A percentile compares a stretch with the other conserved stretches of the same genome.
Evolutionary conservation across 768 basidiomycete genomes (phyloP).

Genomic region (Jaapia argillacea): DNA sequence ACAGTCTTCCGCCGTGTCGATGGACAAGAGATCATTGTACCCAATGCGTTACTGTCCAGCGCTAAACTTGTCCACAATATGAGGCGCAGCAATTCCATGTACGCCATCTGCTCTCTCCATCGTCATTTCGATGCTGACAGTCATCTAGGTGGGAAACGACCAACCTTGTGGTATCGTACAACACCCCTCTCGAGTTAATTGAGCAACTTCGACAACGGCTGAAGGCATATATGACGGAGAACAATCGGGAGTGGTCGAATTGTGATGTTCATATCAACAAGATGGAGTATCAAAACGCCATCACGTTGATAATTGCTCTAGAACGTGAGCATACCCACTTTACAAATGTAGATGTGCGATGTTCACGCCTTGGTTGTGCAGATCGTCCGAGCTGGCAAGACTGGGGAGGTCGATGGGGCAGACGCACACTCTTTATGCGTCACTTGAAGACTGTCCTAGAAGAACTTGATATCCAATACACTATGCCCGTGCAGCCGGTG

Average conservation of each 20-base stretch:
- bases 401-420: conserved; percentile 73
- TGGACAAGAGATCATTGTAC: conserved; percentile 71
- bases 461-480: conserved; percentile 64
- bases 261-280: conserved; percentile 61
- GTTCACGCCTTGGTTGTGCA: conserved; percentile 14
- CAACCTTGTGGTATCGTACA: conserved; percentile 52
- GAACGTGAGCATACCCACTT: conserved; percentile 43
- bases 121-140: background rate
- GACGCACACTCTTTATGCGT: conserved; percentile 70
- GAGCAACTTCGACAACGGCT: conserved; percentile 56
- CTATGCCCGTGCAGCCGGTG: conserved; percentile 65
- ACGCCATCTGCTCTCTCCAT: conserved; percentile 13
- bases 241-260: conserved; percentile 67
- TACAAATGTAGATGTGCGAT: conserved; percentile 1
- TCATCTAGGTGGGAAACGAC: conserved; percentile 55
- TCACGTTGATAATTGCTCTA: conserved; percentile 54
- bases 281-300: conserved; percentile 71
- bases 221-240: conserved; percentile 45
- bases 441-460: conserved; percentile 60
- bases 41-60: conserved; percentile 60
- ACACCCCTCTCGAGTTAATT: conserved; percentile 60
- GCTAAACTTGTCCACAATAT: conserved; percentile 74
- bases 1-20: conserved; percentile 75
- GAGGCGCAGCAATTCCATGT: conserved; percentile 68
- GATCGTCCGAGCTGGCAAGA: conserved; percentile 82